These are phyloP conservation scores for Sarocladium brachiariae DNA, from an alignment of 2,329 filamentous ascomycete species.

Conservation along the genomic window DNA sequence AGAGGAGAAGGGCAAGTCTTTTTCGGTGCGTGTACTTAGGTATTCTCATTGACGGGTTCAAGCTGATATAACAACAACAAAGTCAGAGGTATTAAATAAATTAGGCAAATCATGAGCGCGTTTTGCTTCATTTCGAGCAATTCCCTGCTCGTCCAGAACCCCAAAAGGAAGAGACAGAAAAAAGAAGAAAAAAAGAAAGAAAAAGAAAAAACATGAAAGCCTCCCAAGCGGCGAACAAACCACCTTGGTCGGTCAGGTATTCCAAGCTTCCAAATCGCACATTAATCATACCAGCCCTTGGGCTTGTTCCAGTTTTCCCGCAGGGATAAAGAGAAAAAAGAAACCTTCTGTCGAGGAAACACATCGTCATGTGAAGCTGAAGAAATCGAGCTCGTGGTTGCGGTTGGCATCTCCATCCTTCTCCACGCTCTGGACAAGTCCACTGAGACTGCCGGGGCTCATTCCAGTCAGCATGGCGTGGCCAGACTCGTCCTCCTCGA, in stretches of 20 bases:
- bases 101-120: not conserved
- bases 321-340: not conserved
- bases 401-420: constrained; percentile 19
- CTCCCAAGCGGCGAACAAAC: no score
- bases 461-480: constrained; percentile 8
- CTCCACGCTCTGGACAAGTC: constrained; percentile 23
- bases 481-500: constrained; percentile 11
- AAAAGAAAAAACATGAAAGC: no score
- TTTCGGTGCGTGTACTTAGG: no score
- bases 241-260: no score
- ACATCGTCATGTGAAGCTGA: constrained; percentile 21
- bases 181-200: not conserved
- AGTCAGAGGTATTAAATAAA: not conserved
- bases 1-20: no score
- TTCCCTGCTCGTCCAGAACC: no score
- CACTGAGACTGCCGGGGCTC: constrained; percentile 26
- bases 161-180: not conserved
- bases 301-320: no score
- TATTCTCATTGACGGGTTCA: no score
- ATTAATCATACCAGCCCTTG: no score
- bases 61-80: no score
- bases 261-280: no score
- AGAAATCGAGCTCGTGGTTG: constrained; percentile 34
- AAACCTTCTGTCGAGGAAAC: not conserved
- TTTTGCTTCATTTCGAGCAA: no score